These are phyloP conservation scores for Fusarium abutilonis DNA, from an alignment of 2,329 filamentous ascomycete species.

Conservation along the genomic window DNA sequence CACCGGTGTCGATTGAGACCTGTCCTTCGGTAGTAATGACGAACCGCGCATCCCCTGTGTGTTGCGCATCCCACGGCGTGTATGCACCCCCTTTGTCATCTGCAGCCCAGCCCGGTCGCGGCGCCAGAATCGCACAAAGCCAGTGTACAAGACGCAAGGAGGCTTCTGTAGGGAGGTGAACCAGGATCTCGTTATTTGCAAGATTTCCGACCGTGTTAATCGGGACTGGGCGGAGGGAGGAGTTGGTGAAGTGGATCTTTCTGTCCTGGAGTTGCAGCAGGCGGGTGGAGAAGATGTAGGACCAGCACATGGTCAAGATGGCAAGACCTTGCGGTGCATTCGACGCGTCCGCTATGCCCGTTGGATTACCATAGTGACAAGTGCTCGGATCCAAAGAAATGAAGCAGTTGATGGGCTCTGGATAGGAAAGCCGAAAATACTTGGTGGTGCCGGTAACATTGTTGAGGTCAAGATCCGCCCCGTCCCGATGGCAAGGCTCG, in stretches of 20 bases:
- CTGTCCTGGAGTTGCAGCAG: slow-evolving; percentile 44
- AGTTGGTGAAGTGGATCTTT: slow-evolving; percentile 40
- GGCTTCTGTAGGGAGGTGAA: slow-evolving; percentile 33
- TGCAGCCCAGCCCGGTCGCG: slow-evolving; percentile 37
- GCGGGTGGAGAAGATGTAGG: slow-evolving; percentile 45
- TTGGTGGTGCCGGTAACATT: slow-evolving; percentile 41
- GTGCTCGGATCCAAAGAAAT: slow-evolving; percentile 35
- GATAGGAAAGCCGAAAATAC: slow-evolving; percentile 43
- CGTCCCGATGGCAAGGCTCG: slow-evolving; percentile 22
- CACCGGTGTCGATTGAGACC: slow-evolving; percentile 26
- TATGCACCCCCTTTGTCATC: slow-evolving; percentile 32
- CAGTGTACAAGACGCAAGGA: slow-evolving; percentile 42
- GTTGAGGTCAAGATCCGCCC: slow-evolving; percentile 33
- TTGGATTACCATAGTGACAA: slow-evolving; percentile 36
- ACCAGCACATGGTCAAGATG: slow-evolving; percentile 44
- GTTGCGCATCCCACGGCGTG: slow-evolving; percentile 38
- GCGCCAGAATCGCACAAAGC: slow-evolving; percentile 43
- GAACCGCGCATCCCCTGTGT: slow-evolving; percentile 30
- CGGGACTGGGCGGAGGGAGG: slow-evolving; percentile 38
- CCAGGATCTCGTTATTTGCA: slow-evolving; percentile 30
- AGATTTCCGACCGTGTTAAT: slow-evolving; percentile 29
- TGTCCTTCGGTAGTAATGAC: slow-evolving; percentile 37
- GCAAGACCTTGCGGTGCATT: slow-evolving; percentile 41
- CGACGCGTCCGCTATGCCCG: slow-evolving; percentile 29
- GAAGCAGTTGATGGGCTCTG: slow-evolving; percentile 36